Conservation (phyloP, 306 rosid genomes). For the Rosa lucieae region DNA sequence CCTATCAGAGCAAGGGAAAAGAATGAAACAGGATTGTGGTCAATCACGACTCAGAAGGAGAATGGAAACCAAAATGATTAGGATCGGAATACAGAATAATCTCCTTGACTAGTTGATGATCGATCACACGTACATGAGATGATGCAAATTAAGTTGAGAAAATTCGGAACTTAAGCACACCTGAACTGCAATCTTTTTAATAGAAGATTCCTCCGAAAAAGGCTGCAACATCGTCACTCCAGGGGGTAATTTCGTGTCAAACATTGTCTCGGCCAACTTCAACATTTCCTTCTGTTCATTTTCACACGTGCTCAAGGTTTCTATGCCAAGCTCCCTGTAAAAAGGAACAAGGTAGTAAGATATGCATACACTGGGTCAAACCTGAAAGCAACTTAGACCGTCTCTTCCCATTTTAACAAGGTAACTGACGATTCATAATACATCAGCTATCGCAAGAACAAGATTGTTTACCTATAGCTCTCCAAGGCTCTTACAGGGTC, state of each 20-base stretch:
- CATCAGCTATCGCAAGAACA: too few species aligned
- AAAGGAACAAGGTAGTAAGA: constrained; percentile 21
- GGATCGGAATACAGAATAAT: not conserved
- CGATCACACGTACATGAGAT: not conserved
- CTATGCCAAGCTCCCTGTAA: constrained; percentile 86
- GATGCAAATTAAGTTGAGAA: not conserved
- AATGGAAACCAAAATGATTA: not conserved
- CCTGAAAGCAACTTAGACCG: constrained; percentile 7
- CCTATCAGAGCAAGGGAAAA: constrained; percentile 39
- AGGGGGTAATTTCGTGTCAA: constrained; percentile 93
- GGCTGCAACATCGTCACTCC: constrained; percentile 89
- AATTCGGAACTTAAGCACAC: constrained; percentile 33
- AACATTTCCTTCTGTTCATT: constrained; percentile 74
- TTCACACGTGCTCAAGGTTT: constrained; percentile 63
- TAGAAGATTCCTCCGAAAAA: constrained; percentile 86
- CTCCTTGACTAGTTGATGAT: not conserved
- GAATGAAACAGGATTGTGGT: constrained; percentile 9
- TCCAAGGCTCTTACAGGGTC: constrained; percentile 69
- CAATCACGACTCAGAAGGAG: not conserved
- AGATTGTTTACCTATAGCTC: constrained; percentile 67
- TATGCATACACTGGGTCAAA: constrained; percentile 12
- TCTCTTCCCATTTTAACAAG: constrained; percentile 12
- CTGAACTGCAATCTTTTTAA: constrained; percentile 79
- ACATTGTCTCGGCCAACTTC: constrained; percentile 78
- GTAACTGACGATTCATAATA: not conserved